phyloP scores from a whole-genome alignment of 2,329 filamentous ascomycete species.

The Cadophora sp. region DNA sequence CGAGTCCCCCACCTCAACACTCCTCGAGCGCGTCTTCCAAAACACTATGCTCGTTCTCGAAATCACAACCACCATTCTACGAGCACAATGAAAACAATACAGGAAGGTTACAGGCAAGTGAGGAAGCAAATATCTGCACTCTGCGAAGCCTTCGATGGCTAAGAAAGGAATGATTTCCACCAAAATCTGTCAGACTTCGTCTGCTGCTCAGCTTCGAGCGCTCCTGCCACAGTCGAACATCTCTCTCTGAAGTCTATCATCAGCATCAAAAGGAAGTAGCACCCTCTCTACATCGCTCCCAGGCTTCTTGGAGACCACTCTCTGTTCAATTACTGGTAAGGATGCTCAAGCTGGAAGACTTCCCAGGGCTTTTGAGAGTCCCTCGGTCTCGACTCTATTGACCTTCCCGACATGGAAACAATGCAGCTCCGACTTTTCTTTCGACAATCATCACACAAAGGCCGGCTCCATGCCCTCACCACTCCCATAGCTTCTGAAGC shows the following conservation, averaged over 20 bases:
- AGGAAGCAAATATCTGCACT: background rate
- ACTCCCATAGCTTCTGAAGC: background rate
- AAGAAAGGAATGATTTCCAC: background rate
- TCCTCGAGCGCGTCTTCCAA: background rate
- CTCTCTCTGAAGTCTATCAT: background rate
- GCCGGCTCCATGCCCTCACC: background rate
- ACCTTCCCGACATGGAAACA: background rate
- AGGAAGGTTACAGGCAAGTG: background rate
- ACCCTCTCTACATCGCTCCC: background rate
- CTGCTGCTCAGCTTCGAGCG: constrained; percentile 7
- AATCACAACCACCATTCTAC: background rate
- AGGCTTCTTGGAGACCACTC: background rate
- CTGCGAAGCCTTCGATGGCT: background rate
- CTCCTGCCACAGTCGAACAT: background rate
- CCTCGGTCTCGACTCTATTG: background rate
- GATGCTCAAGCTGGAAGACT: background rate
- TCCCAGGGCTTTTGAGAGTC: background rate
- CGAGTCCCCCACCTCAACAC: background rate
- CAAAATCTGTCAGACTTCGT: background rate
- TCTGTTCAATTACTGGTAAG: background rate
- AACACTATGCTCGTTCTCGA: background rate
- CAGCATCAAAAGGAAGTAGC: background rate
- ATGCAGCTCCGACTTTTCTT: background rate
- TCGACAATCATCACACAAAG: background rate
- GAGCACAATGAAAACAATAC: background rate